Evolutionary conservation across 148 eudicot genomes (phyloP).

Genomic region (Chenopodium formosanum): DNA sequence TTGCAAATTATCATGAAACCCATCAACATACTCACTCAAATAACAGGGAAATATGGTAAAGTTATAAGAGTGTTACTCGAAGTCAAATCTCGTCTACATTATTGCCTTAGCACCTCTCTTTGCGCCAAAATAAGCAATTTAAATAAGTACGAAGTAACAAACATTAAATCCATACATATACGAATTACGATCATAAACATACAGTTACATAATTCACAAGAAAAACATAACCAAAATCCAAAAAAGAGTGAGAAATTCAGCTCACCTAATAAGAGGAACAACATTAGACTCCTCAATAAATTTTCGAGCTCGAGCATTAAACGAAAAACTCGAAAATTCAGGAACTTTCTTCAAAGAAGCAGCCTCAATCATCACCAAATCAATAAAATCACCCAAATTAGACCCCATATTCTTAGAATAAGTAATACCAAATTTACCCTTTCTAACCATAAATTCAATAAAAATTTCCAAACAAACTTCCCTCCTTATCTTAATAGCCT

Average conservation of each 20-base stretch:
- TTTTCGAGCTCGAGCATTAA: constrained; percentile 68
- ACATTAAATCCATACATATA: neutral
- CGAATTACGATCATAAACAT: neutral
- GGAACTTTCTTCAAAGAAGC: constrained; percentile 63
- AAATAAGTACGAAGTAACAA: too few relatives aligned
- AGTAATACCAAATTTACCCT: constrained; percentile 89
- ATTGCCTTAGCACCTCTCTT: neutral
- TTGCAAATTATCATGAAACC: neutral
- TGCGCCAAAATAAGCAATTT: too few relatives aligned
- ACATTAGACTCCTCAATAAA: constrained; percentile 61
- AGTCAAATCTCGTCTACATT: neutral
- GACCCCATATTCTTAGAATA: constrained; percentile 59
- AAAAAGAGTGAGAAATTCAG: neutral
- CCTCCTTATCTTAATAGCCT: constrained; percentile 79
- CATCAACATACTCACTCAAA: neutral
- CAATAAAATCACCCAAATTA: constrained; percentile 50
- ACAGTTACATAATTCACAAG: neutral
- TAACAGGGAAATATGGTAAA: too few relatives aligned
- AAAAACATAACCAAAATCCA: neutral
- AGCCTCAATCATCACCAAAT: constrained; percentile 82
- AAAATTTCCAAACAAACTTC: constrained; percentile 65
- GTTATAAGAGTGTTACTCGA: too few relatives aligned
- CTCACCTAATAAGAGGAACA: constrained; percentile 73
- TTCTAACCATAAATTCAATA: constrained; percentile 55
- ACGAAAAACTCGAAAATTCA: constrained; percentile 50